Evolutionary conservation across 176 grass and related monocot species (phyloP).

Genomic region (Triticum dicoccoides): DNA sequence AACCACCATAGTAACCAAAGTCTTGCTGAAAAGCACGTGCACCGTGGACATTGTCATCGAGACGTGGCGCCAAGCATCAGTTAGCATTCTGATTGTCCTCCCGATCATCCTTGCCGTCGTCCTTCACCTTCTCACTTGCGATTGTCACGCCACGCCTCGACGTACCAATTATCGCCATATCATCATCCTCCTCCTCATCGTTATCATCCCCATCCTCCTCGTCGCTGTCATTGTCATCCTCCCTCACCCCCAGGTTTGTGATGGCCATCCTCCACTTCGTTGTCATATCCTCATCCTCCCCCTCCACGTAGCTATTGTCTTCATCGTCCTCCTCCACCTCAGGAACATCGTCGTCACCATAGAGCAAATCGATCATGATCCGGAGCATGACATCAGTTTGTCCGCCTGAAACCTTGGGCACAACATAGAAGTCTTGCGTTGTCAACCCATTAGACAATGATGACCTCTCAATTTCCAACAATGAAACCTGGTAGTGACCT

Average conservation of each 20-base stretch:
- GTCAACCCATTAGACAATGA: neutral
- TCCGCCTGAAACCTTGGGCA: conserved; percentile 7
- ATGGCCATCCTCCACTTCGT: neutral
- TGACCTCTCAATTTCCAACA: neutral
- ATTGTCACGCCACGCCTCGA: too few relatives aligned
- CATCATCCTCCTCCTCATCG: too few relatives aligned
- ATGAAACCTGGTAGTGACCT: neutral
- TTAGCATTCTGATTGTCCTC: too few relatives aligned
- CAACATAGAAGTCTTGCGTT: conserved; percentile 14
- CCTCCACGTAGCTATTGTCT: neutral
- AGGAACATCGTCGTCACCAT: neutral
- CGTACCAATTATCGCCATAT: too few relatives aligned
- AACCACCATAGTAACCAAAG: too few relatives aligned
- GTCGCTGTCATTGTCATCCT: too few relatives aligned
- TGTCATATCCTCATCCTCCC: neutral
- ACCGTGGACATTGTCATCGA: too few relatives aligned
- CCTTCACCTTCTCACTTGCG: too few relatives aligned
- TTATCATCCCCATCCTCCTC: too few relatives aligned
- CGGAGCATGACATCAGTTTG: neutral
- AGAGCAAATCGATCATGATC: neutral
- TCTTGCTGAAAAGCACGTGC: too few relatives aligned
- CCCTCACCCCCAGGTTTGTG: neutral
- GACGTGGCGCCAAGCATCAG: too few relatives aligned
- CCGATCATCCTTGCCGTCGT: too few relatives aligned
- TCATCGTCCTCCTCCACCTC: neutral